phyloP scores from a whole-genome alignment of 768 basidiomycete species.

The Mycena olivaceomarginata region DNA sequence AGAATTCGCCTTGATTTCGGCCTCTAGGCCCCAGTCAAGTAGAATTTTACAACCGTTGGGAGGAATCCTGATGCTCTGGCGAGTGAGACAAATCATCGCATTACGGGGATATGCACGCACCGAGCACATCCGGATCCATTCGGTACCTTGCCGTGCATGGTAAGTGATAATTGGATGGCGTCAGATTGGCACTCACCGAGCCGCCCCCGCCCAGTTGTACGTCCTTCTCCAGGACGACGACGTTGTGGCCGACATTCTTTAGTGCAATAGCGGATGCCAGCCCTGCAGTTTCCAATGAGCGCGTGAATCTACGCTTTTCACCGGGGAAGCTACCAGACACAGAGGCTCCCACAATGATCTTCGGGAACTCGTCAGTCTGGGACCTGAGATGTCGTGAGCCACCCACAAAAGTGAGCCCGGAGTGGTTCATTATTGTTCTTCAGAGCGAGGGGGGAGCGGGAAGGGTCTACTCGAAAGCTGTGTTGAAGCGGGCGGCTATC shows the following conservation, averaged over 20 bases:
- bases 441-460: too few relatives aligned
- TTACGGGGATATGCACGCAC: background rate
- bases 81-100: background rate
- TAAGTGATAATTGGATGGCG: background rate
- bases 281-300: slow-evolving; percentile 48
- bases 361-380: too few relatives aligned
- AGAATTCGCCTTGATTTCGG: background rate
- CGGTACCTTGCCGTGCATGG: slow-evolving; percentile 5
- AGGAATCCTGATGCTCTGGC: slow-evolving; percentile 2
- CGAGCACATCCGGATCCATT: slow-evolving; percentile 6
- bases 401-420: too few relatives aligned
- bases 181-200: slow-evolving; percentile 6
- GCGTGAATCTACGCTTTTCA: too few relatives aligned
- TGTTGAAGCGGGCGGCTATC: too few relatives aligned
- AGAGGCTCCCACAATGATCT: slow-evolving; percentile 34
- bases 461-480: too few relatives aligned
- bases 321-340: slow-evolving; percentile 12
- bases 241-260: slow-evolving; percentile 62
- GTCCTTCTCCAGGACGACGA: slow-evolving; percentile 62
- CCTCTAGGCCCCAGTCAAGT: slow-evolving; percentile 24
- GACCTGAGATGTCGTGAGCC: too few relatives aligned
- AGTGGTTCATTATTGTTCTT: too few relatives aligned
- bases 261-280: slow-evolving; percentile 63
- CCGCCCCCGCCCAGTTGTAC: slow-evolving; percentile 14
- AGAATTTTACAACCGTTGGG: slow-evolving; percentile 37